phyloP scores from a whole-genome alignment of 306 rosid species.

The Cucumis hystrix region DNA sequence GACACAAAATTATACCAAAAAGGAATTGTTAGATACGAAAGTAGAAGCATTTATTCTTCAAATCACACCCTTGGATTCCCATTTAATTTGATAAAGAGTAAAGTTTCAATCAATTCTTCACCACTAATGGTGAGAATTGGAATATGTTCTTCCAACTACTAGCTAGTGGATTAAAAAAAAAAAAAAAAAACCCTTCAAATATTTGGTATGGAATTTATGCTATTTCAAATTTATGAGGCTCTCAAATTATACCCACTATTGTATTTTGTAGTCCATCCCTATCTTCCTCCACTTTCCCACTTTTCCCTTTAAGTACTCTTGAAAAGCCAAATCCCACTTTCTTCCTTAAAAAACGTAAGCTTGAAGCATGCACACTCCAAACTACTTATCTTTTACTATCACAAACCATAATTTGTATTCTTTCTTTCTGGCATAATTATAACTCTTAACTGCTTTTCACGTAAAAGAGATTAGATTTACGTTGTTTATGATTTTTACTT shows the following conservation, averaged over 20 bases:
- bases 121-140: slow-evolving; percentile 4
- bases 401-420: no score
- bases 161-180: not conserved
- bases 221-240: not conserved
- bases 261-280: not conserved
- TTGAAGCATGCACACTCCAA: not conserved
- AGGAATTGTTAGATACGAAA: not conserved
- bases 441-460: no score
- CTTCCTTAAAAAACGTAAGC: not conserved
- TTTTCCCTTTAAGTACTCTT: not conserved
- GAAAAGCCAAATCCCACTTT: not conserved
- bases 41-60: not conserved
- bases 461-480: no score
- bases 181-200: not conserved
- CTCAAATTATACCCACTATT: not conserved
- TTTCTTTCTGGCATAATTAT: no score
- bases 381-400: no score
- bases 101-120: not conserved
- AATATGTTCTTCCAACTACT: slow-evolving; percentile 1
- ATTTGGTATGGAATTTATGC: not conserved
- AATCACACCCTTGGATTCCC: not conserved
- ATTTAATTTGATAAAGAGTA: not conserved
- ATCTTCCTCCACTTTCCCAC: not conserved
- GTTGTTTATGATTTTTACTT: no score
- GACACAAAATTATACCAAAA: not conserved